Conservation (phyloP, 2,329 filamentous ascomycete genomes). For the Talaromyces marneffei region DNA sequence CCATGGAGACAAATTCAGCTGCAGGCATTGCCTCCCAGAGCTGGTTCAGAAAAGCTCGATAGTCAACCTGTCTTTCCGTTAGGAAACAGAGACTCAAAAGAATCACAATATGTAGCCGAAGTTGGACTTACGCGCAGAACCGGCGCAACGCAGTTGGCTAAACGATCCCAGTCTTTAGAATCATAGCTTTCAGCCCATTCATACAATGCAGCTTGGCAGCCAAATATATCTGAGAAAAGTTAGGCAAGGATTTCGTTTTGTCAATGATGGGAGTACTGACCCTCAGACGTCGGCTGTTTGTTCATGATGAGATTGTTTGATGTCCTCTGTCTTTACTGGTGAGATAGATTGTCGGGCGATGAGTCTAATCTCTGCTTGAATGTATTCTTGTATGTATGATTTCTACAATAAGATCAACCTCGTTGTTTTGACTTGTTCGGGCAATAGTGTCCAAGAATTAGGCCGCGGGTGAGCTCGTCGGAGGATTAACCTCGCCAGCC, state of each 20-base stretch:
- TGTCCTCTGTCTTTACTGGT: background rate
- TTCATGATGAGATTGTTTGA: background rate
- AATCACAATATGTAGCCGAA: background rate
- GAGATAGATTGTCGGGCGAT: background rate
- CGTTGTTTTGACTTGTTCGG: background rate
- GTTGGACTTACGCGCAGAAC: background rate
- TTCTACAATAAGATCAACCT: background rate
- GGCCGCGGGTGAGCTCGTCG: background rate
- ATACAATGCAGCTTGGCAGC: background rate
- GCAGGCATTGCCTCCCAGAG: constrained; percentile 14
- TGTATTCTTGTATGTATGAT: background rate
- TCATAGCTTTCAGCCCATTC: constrained; percentile 13
- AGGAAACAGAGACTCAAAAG: background rate
- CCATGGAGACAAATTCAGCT: constrained; percentile 1
- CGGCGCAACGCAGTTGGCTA: constrained; percentile 4
- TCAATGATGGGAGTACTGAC: background rate
- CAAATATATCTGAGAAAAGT: background rate
- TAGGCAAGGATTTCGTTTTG: background rate
- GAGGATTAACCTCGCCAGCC: background rate
- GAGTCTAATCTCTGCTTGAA: background rate
- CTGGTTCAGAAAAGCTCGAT: background rate
- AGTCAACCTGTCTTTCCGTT: constrained; percentile 2
- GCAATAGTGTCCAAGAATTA: background rate
- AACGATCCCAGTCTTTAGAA: constrained; percentile 12
- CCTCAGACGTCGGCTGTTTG: background rate